These are phyloP conservation scores for Termitomyces sp. DNA, from an alignment of 768 basidiomycete genomes.

Conservation along the genomic window DNA sequence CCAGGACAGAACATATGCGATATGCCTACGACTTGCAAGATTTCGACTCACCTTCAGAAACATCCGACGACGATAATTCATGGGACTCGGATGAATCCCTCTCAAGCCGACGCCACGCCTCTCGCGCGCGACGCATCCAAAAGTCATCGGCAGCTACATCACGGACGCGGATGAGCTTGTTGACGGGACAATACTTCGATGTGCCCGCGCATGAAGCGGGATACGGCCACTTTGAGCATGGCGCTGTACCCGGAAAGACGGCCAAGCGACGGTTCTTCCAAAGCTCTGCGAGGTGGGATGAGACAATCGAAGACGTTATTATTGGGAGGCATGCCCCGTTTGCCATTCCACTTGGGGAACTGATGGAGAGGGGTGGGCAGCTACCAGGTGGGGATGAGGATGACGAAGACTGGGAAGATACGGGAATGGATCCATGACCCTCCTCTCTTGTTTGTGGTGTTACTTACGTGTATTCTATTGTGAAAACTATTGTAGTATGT, in stretches of 20 bases:
- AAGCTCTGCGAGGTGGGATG: conserved; percentile 35
- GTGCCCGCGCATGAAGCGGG: conserved; percentile 40
- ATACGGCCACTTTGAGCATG: conserved; percentile 36
- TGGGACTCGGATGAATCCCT: conserved; percentile 34
- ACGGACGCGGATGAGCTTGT: conserved; percentile 63
- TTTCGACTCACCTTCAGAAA: conserved; percentile 39
- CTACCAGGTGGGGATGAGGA: conserved; percentile 13
- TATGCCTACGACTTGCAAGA: conserved; percentile 60
- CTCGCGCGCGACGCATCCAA: conserved; percentile 11
- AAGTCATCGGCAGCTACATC: conserved; percentile 14
- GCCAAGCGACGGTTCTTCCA: conserved; percentile 57
- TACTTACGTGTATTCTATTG: conserved; percentile 12
- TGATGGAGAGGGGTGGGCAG: conserved; percentile 24
- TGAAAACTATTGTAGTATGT: background rate
- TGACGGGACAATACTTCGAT: conserved; percentile 58
- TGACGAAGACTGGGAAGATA: conserved; percentile 27
- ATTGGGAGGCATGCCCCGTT: conserved; percentile 11
- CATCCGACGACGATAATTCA: conserved; percentile 39
- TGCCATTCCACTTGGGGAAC: conserved; percentile 11
- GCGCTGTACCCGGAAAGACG: conserved; percentile 32
- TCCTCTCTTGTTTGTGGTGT: background rate
- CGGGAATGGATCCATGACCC: conserved; percentile 18
- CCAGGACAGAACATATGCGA: conserved; percentile 51
- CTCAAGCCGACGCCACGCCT: conserved; percentile 31
- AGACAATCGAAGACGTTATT: conserved; percentile 20